Conservation (phyloP, 2,329 filamentous ascomycete species). For the Fusarium sp. region DNA sequence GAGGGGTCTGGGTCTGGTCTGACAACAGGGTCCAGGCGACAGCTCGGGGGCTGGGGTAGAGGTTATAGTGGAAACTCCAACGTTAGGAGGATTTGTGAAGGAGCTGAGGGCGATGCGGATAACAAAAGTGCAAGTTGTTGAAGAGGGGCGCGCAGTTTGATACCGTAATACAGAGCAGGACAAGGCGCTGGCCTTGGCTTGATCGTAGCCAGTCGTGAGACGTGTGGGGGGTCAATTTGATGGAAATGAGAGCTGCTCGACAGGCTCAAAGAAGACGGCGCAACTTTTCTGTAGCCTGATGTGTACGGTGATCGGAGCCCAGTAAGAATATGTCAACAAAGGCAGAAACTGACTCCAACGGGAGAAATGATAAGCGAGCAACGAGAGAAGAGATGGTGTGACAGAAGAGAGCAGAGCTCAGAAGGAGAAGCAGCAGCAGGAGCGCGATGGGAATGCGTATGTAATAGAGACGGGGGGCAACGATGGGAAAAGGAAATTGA, state of each 20-base stretch:
- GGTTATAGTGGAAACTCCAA: slow-evolving; percentile 30
- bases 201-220: slow-evolving; percentile 19
- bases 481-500: slow-evolving; percentile 22
- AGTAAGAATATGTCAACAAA: slow-evolving; percentile 7
- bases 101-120: slow-evolving; percentile 3
- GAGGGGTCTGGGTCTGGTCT: slow-evolving; percentile 32
- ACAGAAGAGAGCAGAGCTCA: slow-evolving; percentile 7
- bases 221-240: slow-evolving; percentile 26
- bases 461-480: background rate
- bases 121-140: slow-evolving; percentile 5
- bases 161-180: slow-evolving; percentile 8
- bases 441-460: slow-evolving; percentile 1
- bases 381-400: slow-evolving; percentile 2
- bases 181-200: slow-evolving; percentile 10
- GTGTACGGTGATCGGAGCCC: slow-evolving; percentile 7
- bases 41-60: slow-evolving; percentile 14
- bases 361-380: slow-evolving; percentile 14
- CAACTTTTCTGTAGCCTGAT: slow-evolving; percentile 9
- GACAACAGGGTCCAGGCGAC: slow-evolving; percentile 33
- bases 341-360: slow-evolving; percentile 4
- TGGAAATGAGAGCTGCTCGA: slow-evolving; percentile 23
- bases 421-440: slow-evolving; percentile 14
- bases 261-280: slow-evolving; percentile 9
- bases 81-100: slow-evolving; percentile 5
- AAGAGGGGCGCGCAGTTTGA: background rate